Evolutionary conservation across 2,329 filamentous ascomycete genomes (phyloP).

Genomic region (Alternaria viburni): DNA sequence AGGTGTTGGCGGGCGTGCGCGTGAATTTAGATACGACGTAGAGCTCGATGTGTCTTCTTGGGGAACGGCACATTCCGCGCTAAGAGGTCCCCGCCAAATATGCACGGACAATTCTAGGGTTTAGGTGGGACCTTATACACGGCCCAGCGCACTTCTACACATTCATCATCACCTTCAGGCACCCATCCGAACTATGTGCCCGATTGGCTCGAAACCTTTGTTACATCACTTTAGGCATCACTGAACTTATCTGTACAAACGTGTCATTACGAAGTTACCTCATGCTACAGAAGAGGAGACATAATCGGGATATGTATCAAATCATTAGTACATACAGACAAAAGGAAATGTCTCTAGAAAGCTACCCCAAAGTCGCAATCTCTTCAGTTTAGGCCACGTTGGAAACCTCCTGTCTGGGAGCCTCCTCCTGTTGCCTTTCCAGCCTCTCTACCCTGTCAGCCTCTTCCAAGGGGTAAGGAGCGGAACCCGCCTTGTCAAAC

Average conservation of each 20-base stretch:
- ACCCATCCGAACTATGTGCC: background rate
- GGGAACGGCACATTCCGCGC: conserved; percentile 38
- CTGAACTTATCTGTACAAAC: background rate
- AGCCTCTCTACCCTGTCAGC: conserved; percentile 34
- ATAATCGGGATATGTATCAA: conserved; percentile 6
- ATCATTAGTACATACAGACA: conserved; percentile 25
- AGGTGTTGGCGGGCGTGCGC: conserved; percentile 23
- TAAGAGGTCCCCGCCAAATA: conserved; percentile 31
- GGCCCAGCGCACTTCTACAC: background rate
- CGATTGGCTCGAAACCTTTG: background rate
- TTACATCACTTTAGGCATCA: background rate
- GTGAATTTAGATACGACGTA: conserved; percentile 31
- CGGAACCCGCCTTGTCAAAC: conserved; percentile 32
- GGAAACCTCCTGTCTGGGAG: conserved; percentile 10
- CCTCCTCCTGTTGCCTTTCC: conserved; percentile 11
- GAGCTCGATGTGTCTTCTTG: conserved; percentile 48
- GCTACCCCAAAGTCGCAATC: background rate
- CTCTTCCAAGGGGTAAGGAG: conserved; percentile 39
- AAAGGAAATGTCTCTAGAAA: conserved; percentile 7
- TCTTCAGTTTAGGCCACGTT: conserved; percentile 12
- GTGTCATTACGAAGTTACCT: background rate
- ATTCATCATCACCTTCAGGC: conserved; percentile 12
- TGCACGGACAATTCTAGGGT: conserved; percentile 19
- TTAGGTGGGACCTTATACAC: conserved; percentile 7
- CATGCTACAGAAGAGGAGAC: background rate